Conservation (phyloP, 176 grass and related monocot species). For the Luzula sylvatica region DNA sequence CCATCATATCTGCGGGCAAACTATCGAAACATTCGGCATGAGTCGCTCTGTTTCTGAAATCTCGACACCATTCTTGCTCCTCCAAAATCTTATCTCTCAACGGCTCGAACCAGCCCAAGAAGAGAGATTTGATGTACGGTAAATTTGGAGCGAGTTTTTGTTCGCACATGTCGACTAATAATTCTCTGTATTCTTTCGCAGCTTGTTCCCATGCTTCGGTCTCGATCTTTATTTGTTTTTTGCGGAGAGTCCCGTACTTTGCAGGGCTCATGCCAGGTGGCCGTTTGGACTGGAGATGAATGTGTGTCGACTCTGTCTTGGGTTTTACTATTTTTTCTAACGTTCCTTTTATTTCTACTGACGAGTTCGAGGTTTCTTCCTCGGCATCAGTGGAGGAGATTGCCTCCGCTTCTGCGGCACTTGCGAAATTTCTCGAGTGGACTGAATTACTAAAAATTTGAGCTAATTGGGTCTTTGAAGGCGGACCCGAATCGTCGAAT, state of each 20-base stretch:
- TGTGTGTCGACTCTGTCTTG: neutral
- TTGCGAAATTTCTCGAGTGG: neutral
- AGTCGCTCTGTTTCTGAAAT: neutral
- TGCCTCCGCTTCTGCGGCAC: neutral
- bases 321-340: neutral
- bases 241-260: constrained; percentile 40
- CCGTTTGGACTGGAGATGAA: neutral
- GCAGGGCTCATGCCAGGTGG: constrained; percentile 27
- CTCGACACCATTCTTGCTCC: constrained; percentile 45
- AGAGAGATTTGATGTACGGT: constrained; percentile 85
- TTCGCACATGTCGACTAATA: constrained; percentile 81
- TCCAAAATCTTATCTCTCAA: constrained; percentile 48
- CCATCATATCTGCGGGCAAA: constrained; percentile 90
- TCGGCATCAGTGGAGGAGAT: neutral
- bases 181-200: constrained; percentile 71
- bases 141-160: constrained; percentile 83
- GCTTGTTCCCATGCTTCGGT: constrained; percentile 98
- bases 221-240: constrained; percentile 65
- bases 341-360: neutral
- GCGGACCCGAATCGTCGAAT: constrained; percentile 10
- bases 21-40: constrained; percentile 34
- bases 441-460: neutral
- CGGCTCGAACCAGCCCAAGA: constrained; percentile 90
- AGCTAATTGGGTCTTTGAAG: neutral
- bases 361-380: neutral